Evolutionary conservation across 2,329 filamentous ascomycete species (phyloP).

Genomic region (Byssoonygena ceratinophila): DNA sequence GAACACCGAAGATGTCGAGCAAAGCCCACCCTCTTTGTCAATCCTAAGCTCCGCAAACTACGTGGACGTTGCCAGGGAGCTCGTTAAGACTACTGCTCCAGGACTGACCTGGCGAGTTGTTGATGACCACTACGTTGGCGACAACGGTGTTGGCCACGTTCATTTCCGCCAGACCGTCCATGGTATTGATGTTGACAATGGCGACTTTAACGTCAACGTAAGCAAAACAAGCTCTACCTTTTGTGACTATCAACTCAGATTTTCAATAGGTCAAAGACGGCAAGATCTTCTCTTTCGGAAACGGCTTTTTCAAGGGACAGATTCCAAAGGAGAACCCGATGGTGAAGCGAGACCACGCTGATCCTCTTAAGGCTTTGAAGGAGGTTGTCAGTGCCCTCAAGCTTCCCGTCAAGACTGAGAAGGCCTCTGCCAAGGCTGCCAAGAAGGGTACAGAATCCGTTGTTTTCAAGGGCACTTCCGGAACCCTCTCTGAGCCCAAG

Average conservation of each 20-base stretch:
- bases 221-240: neutral
- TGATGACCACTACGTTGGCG: conserved; percentile 15
- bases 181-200: conserved; percentile 14
- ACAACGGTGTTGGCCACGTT: conserved; percentile 15
- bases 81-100: conserved; percentile 12
- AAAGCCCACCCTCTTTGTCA: conserved; percentile 5
- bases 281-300: conserved; percentile 15
- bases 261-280: conserved; percentile 13
- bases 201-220: conserved; percentile 17
- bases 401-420: conserved; percentile 12
- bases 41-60: conserved; percentile 8
- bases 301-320: conserved; percentile 14
- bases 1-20: conserved; percentile 1
- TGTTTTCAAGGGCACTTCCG: conserved; percentile 15
- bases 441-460: conserved; percentile 11
- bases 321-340: conserved; percentile 13
- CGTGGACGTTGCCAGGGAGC: conserved; percentile 12
- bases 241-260: neutral
- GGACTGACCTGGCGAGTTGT: conserved; percentile 12
- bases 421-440: conserved; percentile 9
- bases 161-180: conserved; percentile 14
- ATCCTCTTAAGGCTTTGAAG: conserved; percentile 14
- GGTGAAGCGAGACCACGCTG: conserved; percentile 11
- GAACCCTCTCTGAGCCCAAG: conserved; percentile 13
- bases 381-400: conserved; percentile 10